Conservation (phyloP, 1,139 yeast species). For the Kurtzmaniella quercitrusa region DNA sequence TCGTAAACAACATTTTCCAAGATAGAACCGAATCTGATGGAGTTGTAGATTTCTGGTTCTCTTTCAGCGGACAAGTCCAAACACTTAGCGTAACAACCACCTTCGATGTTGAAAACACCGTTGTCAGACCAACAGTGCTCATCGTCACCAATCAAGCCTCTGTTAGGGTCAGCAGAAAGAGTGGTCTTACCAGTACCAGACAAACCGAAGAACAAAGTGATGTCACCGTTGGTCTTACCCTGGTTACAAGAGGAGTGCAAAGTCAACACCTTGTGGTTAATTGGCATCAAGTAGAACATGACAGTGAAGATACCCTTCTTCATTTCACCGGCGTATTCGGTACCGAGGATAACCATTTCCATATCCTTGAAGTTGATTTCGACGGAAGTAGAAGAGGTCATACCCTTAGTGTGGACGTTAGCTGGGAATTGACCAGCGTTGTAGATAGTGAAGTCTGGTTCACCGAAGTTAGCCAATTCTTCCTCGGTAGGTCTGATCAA, state of each 20-base stretch:
- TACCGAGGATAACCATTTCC: constrained; percentile 99
- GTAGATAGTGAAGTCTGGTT: constrained; percentile 97
- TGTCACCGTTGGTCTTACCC: constrained; percentile 72
- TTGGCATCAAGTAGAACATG: constrained; percentile 98
- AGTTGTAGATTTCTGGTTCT: constrained; percentile 97
- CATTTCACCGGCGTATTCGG: constrained; percentile 99
- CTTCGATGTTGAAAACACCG: constrained; percentile 98
- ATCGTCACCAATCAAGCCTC: constrained; percentile 95
- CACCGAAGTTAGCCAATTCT: constrained; percentile 87
- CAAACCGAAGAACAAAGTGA: constrained; percentile 92
- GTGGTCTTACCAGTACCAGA: constrained; percentile 99
- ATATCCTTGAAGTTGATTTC: constrained; percentile 95
- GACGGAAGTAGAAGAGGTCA: constrained; percentile 95
- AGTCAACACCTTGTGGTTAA: constrained; percentile 85
- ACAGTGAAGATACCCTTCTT: constrained; percentile 98
- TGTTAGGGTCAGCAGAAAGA: constrained; percentile 91
- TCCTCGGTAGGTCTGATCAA: constrained; percentile 90
- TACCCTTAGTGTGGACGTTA: constrained; percentile 91
- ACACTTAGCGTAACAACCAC: constrained; percentile 99
- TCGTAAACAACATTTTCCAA: constrained; percentile 92
- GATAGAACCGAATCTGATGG: constrained; percentile 90
- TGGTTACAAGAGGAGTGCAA: constrained; percentile 95
- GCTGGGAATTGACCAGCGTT: constrained; percentile 99
- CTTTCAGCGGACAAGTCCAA: constrained; percentile 84
- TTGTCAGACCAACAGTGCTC: constrained; percentile 99